phyloP scores from a whole-genome alignment of 2,329 filamentous ascomycete species.

The Neonectria hederae region DNA sequence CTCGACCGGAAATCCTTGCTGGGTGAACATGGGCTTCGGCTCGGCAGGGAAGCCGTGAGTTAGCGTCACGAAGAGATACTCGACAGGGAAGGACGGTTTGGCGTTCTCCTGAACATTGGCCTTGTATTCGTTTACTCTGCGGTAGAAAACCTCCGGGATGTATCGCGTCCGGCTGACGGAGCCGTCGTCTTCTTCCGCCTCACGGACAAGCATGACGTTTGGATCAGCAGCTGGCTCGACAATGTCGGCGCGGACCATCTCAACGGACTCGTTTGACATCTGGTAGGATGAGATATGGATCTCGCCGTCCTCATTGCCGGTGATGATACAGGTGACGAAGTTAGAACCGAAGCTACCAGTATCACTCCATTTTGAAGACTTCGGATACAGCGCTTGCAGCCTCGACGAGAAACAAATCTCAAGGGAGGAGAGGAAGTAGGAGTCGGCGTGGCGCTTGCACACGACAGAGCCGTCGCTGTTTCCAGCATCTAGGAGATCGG shows the following conservation, averaged over 20 bases:
- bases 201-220: conserved; percentile 91
- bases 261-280: conserved; percentile 92
- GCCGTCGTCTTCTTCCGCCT: conserved; percentile 85
- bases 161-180: conserved; percentile 78
- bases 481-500: conserved; percentile 86
- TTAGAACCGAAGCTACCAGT: conserved; percentile 93
- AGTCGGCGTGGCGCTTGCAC: conserved; percentile 95
- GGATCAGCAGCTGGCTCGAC: conserved; percentile 95
- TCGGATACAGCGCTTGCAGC: conserved; percentile 87
- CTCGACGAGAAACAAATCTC: conserved; percentile 91
- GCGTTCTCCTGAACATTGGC: conserved; percentile 97
- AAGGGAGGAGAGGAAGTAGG: conserved; percentile 91
- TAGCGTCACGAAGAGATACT: conserved; percentile 94
- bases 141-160: conserved; percentile 97
- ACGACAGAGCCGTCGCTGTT: conserved; percentile 84
- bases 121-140: conserved; percentile 94
- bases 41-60: conserved; percentile 94
- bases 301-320: conserved; percentile 88
- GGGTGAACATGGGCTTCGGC: conserved; percentile 79
- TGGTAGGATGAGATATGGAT: conserved; percentile 94
- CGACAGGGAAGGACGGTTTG: conserved; percentile 94
- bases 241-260: conserved; percentile 96
- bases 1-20: conserved; percentile 84
- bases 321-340: conserved; percentile 95
- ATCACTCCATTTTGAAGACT: conserved; percentile 95